phyloP scores from a whole-genome alignment of 2,329 filamentous ascomycete species.

The Fusarium luffae region DNA sequence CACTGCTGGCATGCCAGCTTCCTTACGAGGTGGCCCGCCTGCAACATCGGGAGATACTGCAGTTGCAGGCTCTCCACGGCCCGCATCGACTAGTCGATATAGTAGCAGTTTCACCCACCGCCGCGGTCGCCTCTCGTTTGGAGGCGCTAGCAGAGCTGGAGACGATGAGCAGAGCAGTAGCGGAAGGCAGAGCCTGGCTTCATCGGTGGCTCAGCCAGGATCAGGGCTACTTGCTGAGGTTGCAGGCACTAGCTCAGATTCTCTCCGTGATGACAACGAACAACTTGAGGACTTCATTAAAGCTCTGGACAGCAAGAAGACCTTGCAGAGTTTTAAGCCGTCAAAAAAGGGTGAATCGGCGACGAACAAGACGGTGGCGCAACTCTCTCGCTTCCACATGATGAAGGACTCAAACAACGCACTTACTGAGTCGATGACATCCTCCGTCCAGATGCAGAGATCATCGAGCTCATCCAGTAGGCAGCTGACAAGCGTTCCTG shows the following conservation, averaged over 20 bases:
- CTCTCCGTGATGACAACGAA: conserved; percentile 81
- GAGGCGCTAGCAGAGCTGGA: conserved; percentile 72
- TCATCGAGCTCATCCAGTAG: conserved; percentile 79
- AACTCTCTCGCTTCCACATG: conserved; percentile 84
- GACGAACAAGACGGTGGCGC: conserved; percentile 79
- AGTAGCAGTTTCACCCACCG: conserved; percentile 95
- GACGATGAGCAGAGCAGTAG: conserved; percentile 84
- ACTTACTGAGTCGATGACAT: conserved; percentile 92
- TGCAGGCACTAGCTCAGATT: conserved; percentile 73
- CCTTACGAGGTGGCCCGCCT: conserved; percentile 73
- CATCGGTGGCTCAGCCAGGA: conserved; percentile 76
- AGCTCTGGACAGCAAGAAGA: conserved; percentile 86
- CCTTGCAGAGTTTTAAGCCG: conserved; percentile 80
- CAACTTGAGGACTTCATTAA: conserved; percentile 95
- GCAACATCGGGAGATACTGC: conserved; percentile 68
- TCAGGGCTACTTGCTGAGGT: conserved; percentile 82
- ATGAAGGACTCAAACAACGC: conserved; percentile 91
- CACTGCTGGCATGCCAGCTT: conserved; percentile 79
- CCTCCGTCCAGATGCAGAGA: conserved; percentile 84
- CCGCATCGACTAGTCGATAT: conserved; percentile 81
- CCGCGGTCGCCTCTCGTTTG: conserved; percentile 79
- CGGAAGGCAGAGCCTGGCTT: conserved; percentile 79
- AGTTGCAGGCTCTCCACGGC: conserved; percentile 80
- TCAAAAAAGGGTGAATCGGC: conserved; percentile 75
- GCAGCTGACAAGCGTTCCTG: conserved; percentile 68